These are phyloP conservation scores for Colletotrichum tamarilloi DNA, from an alignment of 2,329 filamentous ascomycete genomes.

Conservation along the genomic window DNA sequence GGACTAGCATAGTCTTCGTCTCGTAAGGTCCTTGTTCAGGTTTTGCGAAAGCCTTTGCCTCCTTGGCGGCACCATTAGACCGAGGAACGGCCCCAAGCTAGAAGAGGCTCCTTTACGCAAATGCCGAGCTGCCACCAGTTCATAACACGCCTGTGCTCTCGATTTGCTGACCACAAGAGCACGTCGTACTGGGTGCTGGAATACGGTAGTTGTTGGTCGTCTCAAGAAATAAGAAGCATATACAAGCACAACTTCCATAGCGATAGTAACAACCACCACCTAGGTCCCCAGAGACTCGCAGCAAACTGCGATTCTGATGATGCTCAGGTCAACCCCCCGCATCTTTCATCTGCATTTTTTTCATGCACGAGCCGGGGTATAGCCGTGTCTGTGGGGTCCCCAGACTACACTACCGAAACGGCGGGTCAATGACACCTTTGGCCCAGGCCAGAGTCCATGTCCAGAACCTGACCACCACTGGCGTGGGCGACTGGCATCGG, in stretches of 20 bases:
- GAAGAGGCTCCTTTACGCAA: background rate
- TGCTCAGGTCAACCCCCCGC: slow-evolving; percentile 1
- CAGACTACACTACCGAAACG: slow-evolving; percentile 3
- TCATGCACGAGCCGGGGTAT: background rate
- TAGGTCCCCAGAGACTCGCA: background rate
- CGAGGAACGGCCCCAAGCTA: background rate
- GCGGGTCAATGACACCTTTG: slow-evolving; percentile 7
- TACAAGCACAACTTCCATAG: background rate
- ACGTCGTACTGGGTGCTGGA: background rate
- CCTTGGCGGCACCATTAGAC: background rate
- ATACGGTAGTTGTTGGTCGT: background rate
- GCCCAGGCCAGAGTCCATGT: background rate
- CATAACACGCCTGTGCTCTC: background rate
- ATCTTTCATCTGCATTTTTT: background rate
- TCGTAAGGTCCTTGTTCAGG: background rate
- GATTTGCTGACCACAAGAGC: too few relatives aligned
- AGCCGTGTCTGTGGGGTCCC: slow-evolving; percentile 4
- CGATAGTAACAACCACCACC: background rate
- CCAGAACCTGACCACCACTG: background rate
- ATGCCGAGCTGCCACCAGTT: background rate
- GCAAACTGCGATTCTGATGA: background rate
- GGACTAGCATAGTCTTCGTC: background rate
- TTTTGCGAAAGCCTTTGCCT: background rate
- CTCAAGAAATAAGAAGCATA: background rate
- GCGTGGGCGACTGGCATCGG: background rate